Evolutionary conservation across 176 grass and related monocot species (phyloP).

Genomic region (Avena eriantha): DNA sequence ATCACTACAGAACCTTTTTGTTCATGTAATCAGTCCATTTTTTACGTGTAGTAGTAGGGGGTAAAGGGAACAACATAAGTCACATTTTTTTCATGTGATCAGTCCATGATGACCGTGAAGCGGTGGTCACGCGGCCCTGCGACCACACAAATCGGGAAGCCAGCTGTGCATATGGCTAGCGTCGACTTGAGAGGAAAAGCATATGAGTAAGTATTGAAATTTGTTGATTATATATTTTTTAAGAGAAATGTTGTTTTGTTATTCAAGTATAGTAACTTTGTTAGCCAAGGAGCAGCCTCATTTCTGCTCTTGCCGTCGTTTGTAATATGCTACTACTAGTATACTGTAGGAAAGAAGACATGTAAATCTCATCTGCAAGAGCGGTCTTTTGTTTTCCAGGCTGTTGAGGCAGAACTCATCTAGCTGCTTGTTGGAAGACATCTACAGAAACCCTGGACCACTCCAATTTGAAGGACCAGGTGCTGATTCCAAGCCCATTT

Average conservation of each 20-base stretch:
- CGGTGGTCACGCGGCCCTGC: slow-evolving; percentile 77
- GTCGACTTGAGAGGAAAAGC: slow-evolving; percentile 96
- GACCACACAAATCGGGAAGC: slow-evolving; percentile 81
- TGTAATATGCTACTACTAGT: background rate
- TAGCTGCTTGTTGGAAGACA: slow-evolving; percentile 88
- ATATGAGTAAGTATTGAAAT: slow-evolving; percentile 81
- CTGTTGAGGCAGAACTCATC: slow-evolving; percentile 76
- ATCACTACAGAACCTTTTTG: background rate
- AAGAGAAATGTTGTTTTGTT: background rate
- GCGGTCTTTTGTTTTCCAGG: slow-evolving; percentile 45
- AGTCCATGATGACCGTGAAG: slow-evolving; percentile 99
- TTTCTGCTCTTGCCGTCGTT: background rate
- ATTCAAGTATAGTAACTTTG: background rate
- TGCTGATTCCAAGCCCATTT: slow-evolving; percentile 75
- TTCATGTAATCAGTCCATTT: background rate
- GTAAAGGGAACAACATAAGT: slow-evolving; percentile 28
- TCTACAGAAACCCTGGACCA: slow-evolving; percentile 97
- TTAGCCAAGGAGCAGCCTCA: background rate
- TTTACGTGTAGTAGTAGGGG: background rate
- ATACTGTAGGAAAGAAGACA: background rate
- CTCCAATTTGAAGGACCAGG: slow-evolving; percentile 90
- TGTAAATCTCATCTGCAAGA: background rate
- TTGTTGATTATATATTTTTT: background rate
- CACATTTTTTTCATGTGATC: slow-evolving; percentile 27
- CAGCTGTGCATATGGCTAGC: slow-evolving; percentile 88